Conservation (phyloP, 306 rosid species). For the Dicorynia guianensis region DNA sequence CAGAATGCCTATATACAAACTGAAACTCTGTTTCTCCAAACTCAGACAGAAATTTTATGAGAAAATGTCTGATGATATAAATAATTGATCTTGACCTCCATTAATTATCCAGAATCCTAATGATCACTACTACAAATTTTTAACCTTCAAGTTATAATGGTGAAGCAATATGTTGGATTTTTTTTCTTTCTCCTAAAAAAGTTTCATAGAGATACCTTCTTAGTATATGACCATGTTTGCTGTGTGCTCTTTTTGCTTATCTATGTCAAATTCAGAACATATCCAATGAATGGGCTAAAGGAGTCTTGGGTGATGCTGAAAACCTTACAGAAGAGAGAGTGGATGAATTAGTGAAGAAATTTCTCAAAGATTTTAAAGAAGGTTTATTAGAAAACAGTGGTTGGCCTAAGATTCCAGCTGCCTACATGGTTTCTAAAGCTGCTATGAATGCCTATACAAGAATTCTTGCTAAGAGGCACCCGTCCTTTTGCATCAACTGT, state of each 20-base stretch:
- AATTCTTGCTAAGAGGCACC: background rate
- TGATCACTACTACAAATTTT: too few relatives aligned
- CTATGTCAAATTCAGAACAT: background rate
- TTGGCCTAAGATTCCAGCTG: background rate
- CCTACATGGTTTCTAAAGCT: slow-evolving; percentile 8
- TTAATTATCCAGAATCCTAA: too few relatives aligned
- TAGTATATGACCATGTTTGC: too few relatives aligned
- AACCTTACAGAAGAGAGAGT: slow-evolving; percentile 1
- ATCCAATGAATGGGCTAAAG: background rate
- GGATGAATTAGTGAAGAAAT: slow-evolving; percentile 1
- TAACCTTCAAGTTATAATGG: too few relatives aligned
- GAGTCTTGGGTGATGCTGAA: background rate
- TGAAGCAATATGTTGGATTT: too few relatives aligned
- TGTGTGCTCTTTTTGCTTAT: too few relatives aligned
- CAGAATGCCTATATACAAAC: background rate
- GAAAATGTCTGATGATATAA: too few relatives aligned
- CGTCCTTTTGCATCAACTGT: background rate
- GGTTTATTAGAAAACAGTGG: background rate
- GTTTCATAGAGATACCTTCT: too few relatives aligned
- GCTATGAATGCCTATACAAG: slow-evolving; percentile 10
- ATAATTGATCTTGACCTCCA: too few relatives aligned
- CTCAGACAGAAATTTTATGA: too few relatives aligned
- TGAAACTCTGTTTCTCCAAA: background rate
- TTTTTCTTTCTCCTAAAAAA: too few relatives aligned
- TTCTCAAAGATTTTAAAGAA: background rate